Base-by-base conservation (phyloP, 2,329 filamentous ascomycete species). In the Lojkania enalia region DNA sequence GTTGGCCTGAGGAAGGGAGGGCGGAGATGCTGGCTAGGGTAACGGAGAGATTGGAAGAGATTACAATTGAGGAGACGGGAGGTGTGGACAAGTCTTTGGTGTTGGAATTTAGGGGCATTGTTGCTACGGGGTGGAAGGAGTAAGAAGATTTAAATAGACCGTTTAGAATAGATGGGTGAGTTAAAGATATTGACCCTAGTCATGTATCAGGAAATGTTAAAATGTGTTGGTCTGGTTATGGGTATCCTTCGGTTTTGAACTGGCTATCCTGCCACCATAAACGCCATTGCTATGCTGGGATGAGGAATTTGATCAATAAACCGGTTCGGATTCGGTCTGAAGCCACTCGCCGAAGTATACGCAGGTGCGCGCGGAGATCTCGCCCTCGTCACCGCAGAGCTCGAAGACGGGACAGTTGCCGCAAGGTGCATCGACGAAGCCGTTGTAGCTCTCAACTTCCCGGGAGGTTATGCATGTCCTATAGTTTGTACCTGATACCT, bases 371-470 rank as follows among this genome's bases (percentile, higher is more conserved):
- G 92, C 89, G 60, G 86, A 95, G 16, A 99, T 90, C 0, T 90
- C 89, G 0, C 92, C 92, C 5, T 90, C 90, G 49, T 95, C 89
- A 54, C 89, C 87, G 66, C 94, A 99, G 2, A 97, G 78, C 46
- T 94, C 87, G 66, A 96, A 96, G 2, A 96, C 92, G 0, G 94
- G 94, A 69, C 94, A 99, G 43, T 84, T 80, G 2, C 92, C 91
- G 69, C 94, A 99, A 1, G 94, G 94, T 2, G 87, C 85, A 68
- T 96, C 90, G 1, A 88, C 95, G 55, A 92, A 83, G 3, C 88
- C 88, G 57, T 91, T 95, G 55, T 78, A 75, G n/a, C 58, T 69
- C n/a, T 73, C 75, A 4, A 71, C 73, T 29, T 74, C 70, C 15
- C 52, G 60, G 1, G 62, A 54, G 52, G 59, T 72, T 46, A 65